Conservation (phyloP, 192 early-diverging fungal genomes). For the Coemansia aciculifera region DNA sequence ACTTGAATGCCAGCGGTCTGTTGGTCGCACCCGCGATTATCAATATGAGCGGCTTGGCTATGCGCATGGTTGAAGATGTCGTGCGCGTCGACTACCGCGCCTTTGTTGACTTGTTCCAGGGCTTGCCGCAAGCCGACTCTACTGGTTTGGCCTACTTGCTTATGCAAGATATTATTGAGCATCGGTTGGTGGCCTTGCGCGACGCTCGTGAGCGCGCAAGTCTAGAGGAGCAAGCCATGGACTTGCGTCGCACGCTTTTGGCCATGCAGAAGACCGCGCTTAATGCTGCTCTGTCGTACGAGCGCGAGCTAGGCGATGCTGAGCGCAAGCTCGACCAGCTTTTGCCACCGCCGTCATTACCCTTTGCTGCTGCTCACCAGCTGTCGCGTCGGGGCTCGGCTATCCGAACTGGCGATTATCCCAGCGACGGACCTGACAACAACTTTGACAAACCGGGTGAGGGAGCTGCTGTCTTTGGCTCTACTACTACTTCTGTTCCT, state of each 20-base stretch:
- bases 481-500: not conserved
- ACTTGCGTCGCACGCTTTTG: slow-evolving; percentile 50
- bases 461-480: not conserved
- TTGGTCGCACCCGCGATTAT: slow-evolving; percentile 24
- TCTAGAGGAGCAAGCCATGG: slow-evolving; percentile 46
- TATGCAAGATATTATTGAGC: slow-evolving; percentile 52
- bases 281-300: slow-evolving; percentile 46
- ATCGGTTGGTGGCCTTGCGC: slow-evolving; percentile 29
- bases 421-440: not conserved
- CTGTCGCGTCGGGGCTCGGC: not conserved
- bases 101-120: slow-evolving; percentile 37
- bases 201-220: slow-evolving; percentile 27
- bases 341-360: slow-evolving; percentile 1
- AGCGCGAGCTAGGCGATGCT: slow-evolving; percentile 47
- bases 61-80: slow-evolving; percentile 56
- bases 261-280: slow-evolving; percentile 54
- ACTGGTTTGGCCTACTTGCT: slow-evolving; percentile 42
- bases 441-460: not conserved
- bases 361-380: not conserved
- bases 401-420: not conserved
- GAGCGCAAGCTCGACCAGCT: slow-evolving; percentile 36
- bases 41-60: slow-evolving; percentile 54
- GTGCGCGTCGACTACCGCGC: slow-evolving; percentile 50
- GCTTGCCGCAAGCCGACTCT: slow-evolving; percentile 24
- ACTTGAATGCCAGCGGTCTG: slow-evolving; percentile 19